phyloP scores from a whole-genome alignment of 805 yeast genomes.

The Yarrowia osloensis region DNA sequence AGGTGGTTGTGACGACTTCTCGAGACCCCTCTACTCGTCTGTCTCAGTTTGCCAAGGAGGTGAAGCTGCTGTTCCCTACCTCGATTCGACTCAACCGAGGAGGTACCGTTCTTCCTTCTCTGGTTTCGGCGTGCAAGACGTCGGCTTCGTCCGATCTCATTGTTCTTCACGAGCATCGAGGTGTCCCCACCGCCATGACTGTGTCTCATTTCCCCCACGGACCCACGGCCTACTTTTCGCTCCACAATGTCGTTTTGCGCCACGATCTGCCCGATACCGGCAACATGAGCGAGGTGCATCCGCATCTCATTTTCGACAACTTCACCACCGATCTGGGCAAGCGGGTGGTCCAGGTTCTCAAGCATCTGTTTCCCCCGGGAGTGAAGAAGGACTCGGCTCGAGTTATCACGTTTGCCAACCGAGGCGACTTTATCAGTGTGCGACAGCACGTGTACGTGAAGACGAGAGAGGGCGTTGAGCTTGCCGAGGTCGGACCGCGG shows the following conservation, averaged over 20 bases:
- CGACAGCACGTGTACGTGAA: constrained; percentile 93
- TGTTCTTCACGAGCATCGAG: constrained; percentile 93
- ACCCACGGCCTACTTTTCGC: constrained; percentile 90
- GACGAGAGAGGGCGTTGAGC: constrained; percentile 83
- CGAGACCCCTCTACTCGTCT: constrained; percentile 85
- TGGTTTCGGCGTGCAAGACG: constrained; percentile 79
- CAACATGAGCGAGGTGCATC: constrained; percentile 86
- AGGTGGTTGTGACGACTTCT: constrained; percentile 88
- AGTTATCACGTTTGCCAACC: constrained; percentile 89
- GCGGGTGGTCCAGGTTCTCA: constrained; percentile 75
- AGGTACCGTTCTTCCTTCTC: constrained; percentile 78
- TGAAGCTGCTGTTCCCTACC: constrained; percentile 85
- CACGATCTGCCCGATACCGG: constrained; percentile 89
- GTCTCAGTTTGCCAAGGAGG: constrained; percentile 90
- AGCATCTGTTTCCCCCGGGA: constrained; percentile 96
- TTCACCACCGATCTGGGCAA: constrained; percentile 79
- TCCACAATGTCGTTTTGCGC: constrained; percentile 91
- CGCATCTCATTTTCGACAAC: constrained; percentile 91
- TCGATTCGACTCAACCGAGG: constrained; percentile 91
- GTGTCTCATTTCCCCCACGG: constrained; percentile 97
- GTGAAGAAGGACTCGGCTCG: constrained; percentile 85
- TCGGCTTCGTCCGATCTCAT: constrained; percentile 83
- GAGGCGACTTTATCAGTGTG: constrained; percentile 88
- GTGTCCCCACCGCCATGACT: constrained; percentile 94
- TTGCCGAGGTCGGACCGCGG: constrained; percentile 98